Percentiles rank a stretch among this genome's conserved stretches.
These are phyloP conservation scores for Xylaria sp. DNA, from an alignment of 2,329 filamentous ascomycete species.

Conservation along the genomic window DNA sequence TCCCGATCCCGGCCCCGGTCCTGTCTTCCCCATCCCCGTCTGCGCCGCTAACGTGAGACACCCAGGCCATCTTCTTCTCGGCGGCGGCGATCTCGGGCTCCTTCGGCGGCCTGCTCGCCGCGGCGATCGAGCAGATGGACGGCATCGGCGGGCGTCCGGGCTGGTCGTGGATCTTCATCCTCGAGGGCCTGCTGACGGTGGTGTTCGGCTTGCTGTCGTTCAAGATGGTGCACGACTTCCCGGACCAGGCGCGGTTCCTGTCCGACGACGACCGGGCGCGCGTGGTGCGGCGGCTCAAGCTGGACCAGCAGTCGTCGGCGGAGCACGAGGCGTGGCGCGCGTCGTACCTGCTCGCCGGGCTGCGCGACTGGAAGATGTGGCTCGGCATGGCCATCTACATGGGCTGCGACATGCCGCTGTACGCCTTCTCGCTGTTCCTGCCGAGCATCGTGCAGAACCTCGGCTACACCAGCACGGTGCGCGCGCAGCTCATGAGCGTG, in stretches of 20 bases:
- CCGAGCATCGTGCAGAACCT: conserved; percentile 72
- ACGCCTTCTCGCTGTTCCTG: conserved; percentile 76
- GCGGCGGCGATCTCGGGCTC: conserved; percentile 79
- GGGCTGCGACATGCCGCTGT: conserved; percentile 72
- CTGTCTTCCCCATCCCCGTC: background rate
- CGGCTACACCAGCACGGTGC: conserved; percentile 52
- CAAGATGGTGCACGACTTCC: conserved; percentile 84
- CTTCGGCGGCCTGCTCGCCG: conserved; percentile 74
- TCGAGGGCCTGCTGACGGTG: conserved; percentile 72
- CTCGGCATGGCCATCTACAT: conserved; percentile 76
- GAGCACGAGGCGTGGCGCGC: conserved; percentile 75
- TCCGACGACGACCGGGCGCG: conserved; percentile 69
- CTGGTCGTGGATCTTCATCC: conserved; percentile 69
- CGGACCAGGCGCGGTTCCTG: conserved; percentile 74
- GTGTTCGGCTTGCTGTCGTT: conserved; percentile 69
- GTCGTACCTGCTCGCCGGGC: conserved; percentile 69
- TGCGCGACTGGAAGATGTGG: conserved; percentile 87
- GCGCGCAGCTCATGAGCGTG: conserved; percentile 72
- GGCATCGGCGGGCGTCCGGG: conserved; percentile 60
- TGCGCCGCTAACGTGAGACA: conserved; percentile 8
- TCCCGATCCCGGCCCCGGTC: conserved; percentile 1
- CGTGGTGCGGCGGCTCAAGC: conserved; percentile 69
- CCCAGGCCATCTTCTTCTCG: conserved; percentile 75
- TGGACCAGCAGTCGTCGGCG: conserved; percentile 75
- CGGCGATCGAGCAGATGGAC: conserved; percentile 71